Evolutionary conservation across 805 yeast species (phyloP).

Genomic region (Wickerhamomyces sydowiorum): DNA sequence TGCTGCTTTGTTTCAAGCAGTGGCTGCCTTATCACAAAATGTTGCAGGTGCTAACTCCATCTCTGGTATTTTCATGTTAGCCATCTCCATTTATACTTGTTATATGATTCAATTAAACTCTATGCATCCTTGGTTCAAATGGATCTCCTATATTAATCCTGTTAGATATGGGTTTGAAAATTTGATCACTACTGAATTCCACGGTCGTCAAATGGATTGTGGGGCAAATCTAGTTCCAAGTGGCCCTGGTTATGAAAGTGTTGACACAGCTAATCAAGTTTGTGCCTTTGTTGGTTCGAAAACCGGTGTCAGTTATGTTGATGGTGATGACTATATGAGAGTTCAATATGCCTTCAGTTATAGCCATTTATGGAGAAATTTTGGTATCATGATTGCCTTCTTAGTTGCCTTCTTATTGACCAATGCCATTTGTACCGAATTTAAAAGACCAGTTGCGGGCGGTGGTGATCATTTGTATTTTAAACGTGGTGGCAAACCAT

Average conservation of each 20-base stretch:
- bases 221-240: slow-evolving; percentile 47
- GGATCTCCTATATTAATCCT: slow-evolving; percentile 58
- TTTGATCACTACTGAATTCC: slow-evolving; percentile 61
- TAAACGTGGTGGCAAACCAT: slow-evolving; percentile 36
- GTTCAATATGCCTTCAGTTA: slow-evolving; percentile 45
- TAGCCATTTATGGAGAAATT: slow-evolving; percentile 73
- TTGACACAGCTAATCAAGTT: slow-evolving; percentile 34
- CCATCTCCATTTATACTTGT: slow-evolving; percentile 56
- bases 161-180: slow-evolving; percentile 56
- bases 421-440: slow-evolving; percentile 49
- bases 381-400: slow-evolving; percentile 59
- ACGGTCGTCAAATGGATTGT: slow-evolving; percentile 50
- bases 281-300: slow-evolving; percentile 59
- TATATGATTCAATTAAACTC: slow-evolving; percentile 53
- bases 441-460: slow-evolving; percentile 33
- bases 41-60: slow-evolving; percentile 55
- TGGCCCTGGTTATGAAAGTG: slow-evolving; percentile 46
- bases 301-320: slow-evolving; percentile 46
- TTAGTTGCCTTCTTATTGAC: slow-evolving; percentile 44
- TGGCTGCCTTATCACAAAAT: slow-evolving; percentile 45
- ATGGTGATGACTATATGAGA: slow-evolving; percentile 54
- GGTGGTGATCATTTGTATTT: slow-evolving; percentile 38
- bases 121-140: slow-evolving; percentile 69
- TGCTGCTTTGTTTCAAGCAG: slow-evolving; percentile 45
- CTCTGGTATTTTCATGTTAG: slow-evolving; percentile 49